These are phyloP conservation scores for Paspalum notatum DNA, from an alignment of 176 grass and related monocot species.

Conservation along the genomic window DNA sequence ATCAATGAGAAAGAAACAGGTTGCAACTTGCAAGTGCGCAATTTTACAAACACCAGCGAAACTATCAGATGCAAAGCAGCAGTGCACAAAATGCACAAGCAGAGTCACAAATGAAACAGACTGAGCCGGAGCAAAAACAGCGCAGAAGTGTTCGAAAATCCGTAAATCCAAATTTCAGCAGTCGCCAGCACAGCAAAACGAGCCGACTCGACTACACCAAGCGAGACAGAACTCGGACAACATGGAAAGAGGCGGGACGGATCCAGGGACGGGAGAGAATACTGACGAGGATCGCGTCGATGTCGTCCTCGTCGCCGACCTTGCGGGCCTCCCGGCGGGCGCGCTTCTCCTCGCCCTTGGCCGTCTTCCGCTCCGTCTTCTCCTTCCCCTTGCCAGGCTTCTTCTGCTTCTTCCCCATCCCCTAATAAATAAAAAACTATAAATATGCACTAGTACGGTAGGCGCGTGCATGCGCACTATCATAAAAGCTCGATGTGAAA, in stretches of 20 bases:
- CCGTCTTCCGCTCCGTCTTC: slow-evolving; percentile 92
- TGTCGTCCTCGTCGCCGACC: slow-evolving; percentile 87
- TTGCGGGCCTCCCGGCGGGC: slow-evolving; percentile 74
- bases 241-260: not conserved
- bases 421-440: too few relatives aligned
- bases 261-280: not conserved
- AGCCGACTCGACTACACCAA: not conserved
- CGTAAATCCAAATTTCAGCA: not conserved
- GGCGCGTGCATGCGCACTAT: too few relatives aligned
- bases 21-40: not conserved
- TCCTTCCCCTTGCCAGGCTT: slow-evolving; percentile 93
- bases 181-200: not conserved
- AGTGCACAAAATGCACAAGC: not conserved
- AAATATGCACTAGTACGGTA: too few relatives aligned
- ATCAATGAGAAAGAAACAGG: not conserved
- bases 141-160: not conserved
- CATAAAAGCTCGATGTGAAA: too few relatives aligned
- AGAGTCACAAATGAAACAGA: not conserved
- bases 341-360: slow-evolving; percentile 87
- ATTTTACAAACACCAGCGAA: not conserved
- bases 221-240: not conserved
- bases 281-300: slow-evolving; percentile 90
- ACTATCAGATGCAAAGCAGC: not conserved
- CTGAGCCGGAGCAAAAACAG: not conserved
- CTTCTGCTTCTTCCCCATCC: slow-evolving; percentile 96